A percentile compares a stretch with the other conserved stretches of the same genome.
Conservation (phyloP, 768 basidiomycete genomes). For the Gloeopeniophorella convolvens region DNA sequence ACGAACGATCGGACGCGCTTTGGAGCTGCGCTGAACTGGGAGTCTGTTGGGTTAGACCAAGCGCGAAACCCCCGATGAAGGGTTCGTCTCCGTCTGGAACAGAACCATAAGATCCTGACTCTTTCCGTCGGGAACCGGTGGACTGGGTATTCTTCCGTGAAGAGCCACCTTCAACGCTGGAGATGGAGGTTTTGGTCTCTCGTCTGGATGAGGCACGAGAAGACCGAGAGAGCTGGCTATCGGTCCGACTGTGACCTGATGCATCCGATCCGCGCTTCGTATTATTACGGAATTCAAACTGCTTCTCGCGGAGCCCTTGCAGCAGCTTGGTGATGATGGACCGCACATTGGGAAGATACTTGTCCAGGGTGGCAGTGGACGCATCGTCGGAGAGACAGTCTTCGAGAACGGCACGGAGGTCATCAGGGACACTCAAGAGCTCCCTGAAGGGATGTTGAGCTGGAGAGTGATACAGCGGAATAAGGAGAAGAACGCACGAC, state of each 20-base stretch:
- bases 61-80: conserved; percentile 49
- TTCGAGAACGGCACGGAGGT: conserved; percentile 85
- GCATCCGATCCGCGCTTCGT: conserved; percentile 44
- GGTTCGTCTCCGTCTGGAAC: conserved; percentile 31
- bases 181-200: conserved; percentile 28
- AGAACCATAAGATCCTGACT: conserved; percentile 13
- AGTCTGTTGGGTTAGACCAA: conserved; percentile 17
- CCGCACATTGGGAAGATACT: conserved; percentile 86
- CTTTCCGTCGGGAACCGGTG: conserved; percentile 22
- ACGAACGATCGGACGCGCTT: conserved; percentile 1
- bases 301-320: conserved; percentile 88
- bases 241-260: conserved; percentile 43
- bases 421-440: conserved; percentile 79
- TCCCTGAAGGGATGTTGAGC: conserved; percentile 46
- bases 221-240: conserved; percentile 39
- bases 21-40: conserved; percentile 14
- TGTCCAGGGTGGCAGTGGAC: conserved; percentile 72
- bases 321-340: conserved; percentile 89
- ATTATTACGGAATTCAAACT: conserved; percentile 78
- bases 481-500: conserved; percentile 43
- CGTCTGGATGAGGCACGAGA: conserved; percentile 40
- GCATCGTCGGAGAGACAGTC: conserved; percentile 90
- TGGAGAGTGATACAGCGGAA: conserved; percentile 5
- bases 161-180: conserved; percentile 27
- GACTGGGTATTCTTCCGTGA: conserved; percentile 17